A percentile compares a stretch with the other conserved stretches of the same genome.
Conservation (phyloP, 2,329 filamentous ascomycete species). For the Trichoderma arundinaceum region DNA sequence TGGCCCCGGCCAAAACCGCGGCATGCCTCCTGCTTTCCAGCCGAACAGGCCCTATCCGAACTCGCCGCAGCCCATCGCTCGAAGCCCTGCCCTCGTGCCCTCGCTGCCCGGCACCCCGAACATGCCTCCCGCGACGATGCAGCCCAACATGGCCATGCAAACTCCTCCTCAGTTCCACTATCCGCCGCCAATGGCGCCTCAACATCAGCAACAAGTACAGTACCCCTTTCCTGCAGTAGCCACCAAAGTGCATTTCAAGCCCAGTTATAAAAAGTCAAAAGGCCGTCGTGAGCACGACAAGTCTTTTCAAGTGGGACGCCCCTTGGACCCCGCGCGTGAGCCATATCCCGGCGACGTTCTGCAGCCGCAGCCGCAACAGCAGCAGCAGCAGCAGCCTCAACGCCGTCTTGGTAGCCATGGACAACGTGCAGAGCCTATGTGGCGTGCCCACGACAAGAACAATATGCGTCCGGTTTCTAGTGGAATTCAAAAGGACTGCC, state of each 20-base stretch:
- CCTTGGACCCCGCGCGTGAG: constrained; percentile 47
- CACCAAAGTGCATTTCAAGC: constrained; percentile 48
- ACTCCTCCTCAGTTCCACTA: constrained; percentile 67
- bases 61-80: constrained; percentile 66
- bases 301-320: constrained; percentile 49
- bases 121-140: constrained; percentile 65
- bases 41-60: constrained; percentile 56
- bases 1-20: constrained; percentile 56
- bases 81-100: constrained; percentile 69
- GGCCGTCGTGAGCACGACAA: constrained; percentile 55
- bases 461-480: constrained; percentile 36
- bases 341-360: constrained; percentile 43
- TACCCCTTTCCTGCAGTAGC: constrained; percentile 48
- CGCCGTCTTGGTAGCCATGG: constrained; percentile 46
- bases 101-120: constrained; percentile 73
- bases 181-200: constrained; percentile 61
- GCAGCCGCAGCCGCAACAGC: constrained; percentile 38
- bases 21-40: constrained; percentile 56
- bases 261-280: constrained; percentile 54
- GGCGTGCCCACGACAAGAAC: constrained; percentile 39
- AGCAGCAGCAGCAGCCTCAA: constrained; percentile 38
- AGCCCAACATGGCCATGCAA: constrained; percentile 65
- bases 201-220: constrained; percentile 65
- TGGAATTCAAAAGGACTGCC: constrained; percentile 32
- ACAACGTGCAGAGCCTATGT: constrained; percentile 51